Evolutionary conservation across 768 basidiomycete species (phyloP), one percentile per base, ranked within the genome.

Genomic region (Rhodotorula graminis): DNA sequence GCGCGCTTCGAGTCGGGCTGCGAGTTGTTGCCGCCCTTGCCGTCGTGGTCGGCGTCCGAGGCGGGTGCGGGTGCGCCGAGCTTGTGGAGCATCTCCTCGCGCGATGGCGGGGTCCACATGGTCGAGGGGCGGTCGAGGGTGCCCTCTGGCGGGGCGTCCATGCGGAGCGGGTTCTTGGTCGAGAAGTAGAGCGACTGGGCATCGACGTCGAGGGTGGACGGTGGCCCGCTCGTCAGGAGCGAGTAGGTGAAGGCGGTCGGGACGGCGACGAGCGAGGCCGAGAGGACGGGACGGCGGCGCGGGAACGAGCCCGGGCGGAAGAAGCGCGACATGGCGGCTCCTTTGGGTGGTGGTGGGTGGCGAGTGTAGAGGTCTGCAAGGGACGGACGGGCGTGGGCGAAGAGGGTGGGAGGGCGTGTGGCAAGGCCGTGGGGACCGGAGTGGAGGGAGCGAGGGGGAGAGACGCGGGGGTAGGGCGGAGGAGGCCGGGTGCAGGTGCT

Each of bases 71-170:
- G 62, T 3, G 65, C 65, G 19, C 71, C 71, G 33, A 72, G 56
- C 27, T 72, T 72, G 37, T 67, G 65, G 5, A 74, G 59, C 73
- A 70, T 70, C 59, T 70, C 73, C 9, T 63, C 69, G 46, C 73
- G 68, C 16, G 47, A 56, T 11, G 73, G 73, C 12, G 73, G 73
- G 2, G 73, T 70, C 73, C 73, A 74, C 46, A 70, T 70, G 11
- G 73, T 65, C n/a, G 46, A 52, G 15, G 72, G 72, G n/a, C 72
- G 67, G 47, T 69, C 72, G 64, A 73, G 67, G 16, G 71, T 72
- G 46, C 71, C 71, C 27, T 72, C 71, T 3, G 53, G 53, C 4
- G 53, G 53, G 3, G 65, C 33, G 37, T 72, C 71, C 71, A 72
- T 72, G 5, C 52, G 59, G 19, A 67, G 56, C 12, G 71, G 53